phyloP scores from a whole-genome alignment of 106 monocot species.

The Dioscorea alata region DNA sequence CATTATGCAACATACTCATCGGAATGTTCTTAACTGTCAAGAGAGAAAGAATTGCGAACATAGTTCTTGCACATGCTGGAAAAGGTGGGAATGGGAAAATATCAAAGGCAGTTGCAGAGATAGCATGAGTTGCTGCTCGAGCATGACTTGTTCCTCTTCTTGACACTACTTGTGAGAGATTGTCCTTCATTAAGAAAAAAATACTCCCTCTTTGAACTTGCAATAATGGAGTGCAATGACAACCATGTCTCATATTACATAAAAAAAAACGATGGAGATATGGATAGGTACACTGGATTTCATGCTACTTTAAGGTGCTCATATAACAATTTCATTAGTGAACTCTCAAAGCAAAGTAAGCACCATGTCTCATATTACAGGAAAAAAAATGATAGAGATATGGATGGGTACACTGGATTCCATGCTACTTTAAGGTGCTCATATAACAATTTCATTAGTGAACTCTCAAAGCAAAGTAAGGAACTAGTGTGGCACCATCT shows the following conservation, averaged over 20 bases:
- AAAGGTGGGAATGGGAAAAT: conserved; percentile 70
- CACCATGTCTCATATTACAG: no score
- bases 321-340: conserved; percentile 67
- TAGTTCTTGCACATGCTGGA: conserved; percentile 97
- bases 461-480: conserved; percentile 98
- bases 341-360: no score
- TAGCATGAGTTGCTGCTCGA: conserved; percentile 87
- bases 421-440: no score
- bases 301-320: conserved; percentile 83
- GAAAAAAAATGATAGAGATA: no score
- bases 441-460: no score
- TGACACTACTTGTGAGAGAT: conserved; percentile 86
- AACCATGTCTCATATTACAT: conserved; percentile 52
- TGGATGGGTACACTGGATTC: no score
- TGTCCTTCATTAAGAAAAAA: conserved; percentile 80
- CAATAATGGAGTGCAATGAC: conserved; percentile 64
- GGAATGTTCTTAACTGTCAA: conserved; percentile 87
- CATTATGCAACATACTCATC: conserved; percentile 89
- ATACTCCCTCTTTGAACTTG: conserved; percentile 90
- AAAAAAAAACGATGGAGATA: conserved; percentile 47
- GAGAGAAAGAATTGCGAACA: conserved; percentile 98
- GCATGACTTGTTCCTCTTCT: conserved; percentile 91
- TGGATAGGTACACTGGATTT: conserved; percentile 93
- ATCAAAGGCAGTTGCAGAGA: conserved; percentile 85
- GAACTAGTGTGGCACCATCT: conserved; percentile 88